A percentile compares a stretch with the other conserved stretches of the same genome.
phyloP scores from a whole-genome alignment of 257 asterid genomes.

The Lycium ferocissimum region DNA sequence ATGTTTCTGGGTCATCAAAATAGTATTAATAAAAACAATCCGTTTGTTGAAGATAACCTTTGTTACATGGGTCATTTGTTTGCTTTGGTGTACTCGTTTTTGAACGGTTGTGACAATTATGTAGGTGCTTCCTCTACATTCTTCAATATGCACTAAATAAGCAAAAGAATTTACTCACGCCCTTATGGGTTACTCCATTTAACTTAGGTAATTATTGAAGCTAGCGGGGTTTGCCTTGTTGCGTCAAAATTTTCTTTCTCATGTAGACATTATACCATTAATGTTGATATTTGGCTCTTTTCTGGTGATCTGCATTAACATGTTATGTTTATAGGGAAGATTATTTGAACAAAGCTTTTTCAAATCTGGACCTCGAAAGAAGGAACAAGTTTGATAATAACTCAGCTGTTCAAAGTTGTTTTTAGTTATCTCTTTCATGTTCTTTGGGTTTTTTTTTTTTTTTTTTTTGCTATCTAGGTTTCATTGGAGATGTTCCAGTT shows the following conservation, averaged over 20 bases:
- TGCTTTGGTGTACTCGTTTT: neutral
- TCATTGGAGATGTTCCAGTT: slow-evolving; percentile 84
- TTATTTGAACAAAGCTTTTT: neutral
- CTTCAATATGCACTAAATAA: slow-evolving; percentile 7
- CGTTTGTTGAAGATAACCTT: neutral
- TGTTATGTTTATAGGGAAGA: neutral
- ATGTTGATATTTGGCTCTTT: neutral
- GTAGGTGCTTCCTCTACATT: slow-evolving; percentile 3
- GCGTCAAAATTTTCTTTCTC: neutral
- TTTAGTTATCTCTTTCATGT: neutral
- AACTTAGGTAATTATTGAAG: neutral
- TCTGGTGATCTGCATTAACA: neutral
- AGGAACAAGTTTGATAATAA: neutral
- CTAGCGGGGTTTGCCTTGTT: neutral
- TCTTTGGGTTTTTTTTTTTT: slow-evolving; percentile 23
- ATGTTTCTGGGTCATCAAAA: neutral
- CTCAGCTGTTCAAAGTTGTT: neutral
- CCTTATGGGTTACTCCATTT: neutral
- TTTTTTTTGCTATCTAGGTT: slow-evolving; percentile 52
- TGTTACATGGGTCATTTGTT: neutral
- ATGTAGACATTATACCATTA: neutral
- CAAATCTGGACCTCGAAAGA: neutral
- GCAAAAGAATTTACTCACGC: neutral
- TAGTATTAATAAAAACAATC: neutral
- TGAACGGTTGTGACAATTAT: neutral